phyloP scores from a whole-genome alignment of 2,329 filamentous ascomycete species.

The Penicillium sp. region DNA sequence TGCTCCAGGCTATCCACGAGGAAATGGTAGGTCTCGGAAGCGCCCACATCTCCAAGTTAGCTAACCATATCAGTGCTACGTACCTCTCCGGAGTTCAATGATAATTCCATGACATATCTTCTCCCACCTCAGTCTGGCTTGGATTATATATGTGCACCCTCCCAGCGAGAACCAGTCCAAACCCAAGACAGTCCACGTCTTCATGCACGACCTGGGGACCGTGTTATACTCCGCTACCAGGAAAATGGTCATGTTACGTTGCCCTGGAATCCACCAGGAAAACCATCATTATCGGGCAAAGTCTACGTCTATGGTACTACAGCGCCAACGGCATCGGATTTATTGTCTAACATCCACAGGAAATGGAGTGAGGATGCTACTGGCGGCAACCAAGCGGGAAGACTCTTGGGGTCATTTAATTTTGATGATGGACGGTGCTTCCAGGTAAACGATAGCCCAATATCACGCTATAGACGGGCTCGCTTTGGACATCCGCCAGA shows the following conservation, averaged over 20 bases:
- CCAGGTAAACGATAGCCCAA: slow-evolving; percentile 4
- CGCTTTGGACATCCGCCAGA: slow-evolving; percentile 2
- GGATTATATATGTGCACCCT: slow-evolving; percentile 1
- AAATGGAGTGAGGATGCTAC: neutral
- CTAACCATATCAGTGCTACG: slow-evolving; percentile 1
- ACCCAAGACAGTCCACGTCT: neutral
- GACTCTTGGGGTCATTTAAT: neutral
- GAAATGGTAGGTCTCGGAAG: slow-evolving; percentile 1
- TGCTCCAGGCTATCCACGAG: neutral
- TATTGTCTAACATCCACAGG: neutral
- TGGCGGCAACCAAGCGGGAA: neutral
- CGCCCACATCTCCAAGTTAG: too few relatives aligned
- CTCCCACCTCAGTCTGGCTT: neutral
- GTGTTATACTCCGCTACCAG: slow-evolving; percentile 4
- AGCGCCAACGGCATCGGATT: neutral
- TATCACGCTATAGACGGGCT: neutral
- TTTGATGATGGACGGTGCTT: slow-evolving; percentile 9
- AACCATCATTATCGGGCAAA: slow-evolving; percentile 1
- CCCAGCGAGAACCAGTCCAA: neutral
- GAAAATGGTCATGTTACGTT: slow-evolving; percentile 4
- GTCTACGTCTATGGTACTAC: slow-evolving; percentile 6
- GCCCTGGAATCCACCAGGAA: neutral
- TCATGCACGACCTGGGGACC: neutral
- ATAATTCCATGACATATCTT: slow-evolving; percentile 3
- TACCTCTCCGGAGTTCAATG: neutral